phyloP scores from a whole-genome alignment of 1,284 basidiomycete genomes.

The Ceratobasidium sp. region DNA sequence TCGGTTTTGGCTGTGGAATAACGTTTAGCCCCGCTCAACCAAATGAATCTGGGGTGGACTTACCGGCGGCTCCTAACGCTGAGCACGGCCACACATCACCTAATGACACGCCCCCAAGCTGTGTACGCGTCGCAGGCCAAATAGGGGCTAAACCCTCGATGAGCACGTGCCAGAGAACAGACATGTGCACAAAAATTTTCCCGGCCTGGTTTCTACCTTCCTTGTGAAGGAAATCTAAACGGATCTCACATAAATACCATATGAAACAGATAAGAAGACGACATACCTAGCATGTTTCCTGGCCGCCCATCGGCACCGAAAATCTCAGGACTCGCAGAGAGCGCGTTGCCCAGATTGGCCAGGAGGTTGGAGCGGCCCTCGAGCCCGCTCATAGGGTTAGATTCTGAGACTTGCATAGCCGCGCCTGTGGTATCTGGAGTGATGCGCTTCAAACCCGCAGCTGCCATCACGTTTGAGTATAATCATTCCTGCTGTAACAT shows the following conservation, averaged over 20 bases:
- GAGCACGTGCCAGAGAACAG: constrained; percentile 84
- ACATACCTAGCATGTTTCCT: constrained; percentile 86
- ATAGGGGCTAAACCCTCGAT: constrained; percentile 88
- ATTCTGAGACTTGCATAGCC: constrained; percentile 83
- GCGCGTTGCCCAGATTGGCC: constrained; percentile 77
- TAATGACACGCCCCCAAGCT: constrained; percentile 74
- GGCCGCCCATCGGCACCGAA: constrained; percentile 82
- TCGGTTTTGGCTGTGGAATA: constrained; percentile 46
- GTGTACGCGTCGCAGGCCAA: constrained; percentile 87
- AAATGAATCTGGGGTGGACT: no score
- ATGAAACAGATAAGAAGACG: constrained; percentile 55
- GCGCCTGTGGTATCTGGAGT: constrained; percentile 73
- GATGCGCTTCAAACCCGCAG: constrained; percentile 77
- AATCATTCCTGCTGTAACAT: background rate
- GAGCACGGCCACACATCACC: constrained; percentile 94
- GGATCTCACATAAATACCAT: background rate
- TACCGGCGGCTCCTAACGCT: constrained; percentile 67
- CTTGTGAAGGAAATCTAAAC: constrained; percentile 46
- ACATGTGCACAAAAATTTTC: constrained; percentile 67
- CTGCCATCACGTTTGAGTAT: constrained; percentile 60
- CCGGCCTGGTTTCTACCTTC: constrained; percentile 55
- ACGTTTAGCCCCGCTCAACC: no score
- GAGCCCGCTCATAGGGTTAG: constrained; percentile 93
- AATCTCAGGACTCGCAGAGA: constrained; percentile 73
- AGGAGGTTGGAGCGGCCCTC: constrained; percentile 88